phyloP scores from a whole-genome alignment of 2,329 filamentous ascomycete species.

The Leptodontidium sp. region DNA sequence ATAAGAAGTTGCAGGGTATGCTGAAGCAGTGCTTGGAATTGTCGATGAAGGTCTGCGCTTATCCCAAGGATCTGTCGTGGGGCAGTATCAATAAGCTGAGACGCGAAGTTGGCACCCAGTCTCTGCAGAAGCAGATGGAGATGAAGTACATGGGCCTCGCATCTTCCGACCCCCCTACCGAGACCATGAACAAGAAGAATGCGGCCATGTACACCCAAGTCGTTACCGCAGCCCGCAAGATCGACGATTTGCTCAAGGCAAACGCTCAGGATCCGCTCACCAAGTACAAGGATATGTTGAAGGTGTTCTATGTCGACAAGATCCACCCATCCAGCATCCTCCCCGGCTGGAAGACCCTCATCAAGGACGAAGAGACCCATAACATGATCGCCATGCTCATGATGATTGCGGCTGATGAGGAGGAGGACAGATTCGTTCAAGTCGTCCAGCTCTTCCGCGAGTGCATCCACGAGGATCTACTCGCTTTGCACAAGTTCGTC shows the following conservation, averaged over 20 bases:
- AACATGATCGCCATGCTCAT: slow-evolving; percentile 10
- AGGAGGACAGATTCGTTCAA: neutral
- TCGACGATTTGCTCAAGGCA: neutral
- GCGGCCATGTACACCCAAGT: neutral
- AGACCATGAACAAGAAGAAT: slow-evolving; percentile 10
- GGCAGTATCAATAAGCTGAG: neutral
- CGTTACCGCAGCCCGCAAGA: neutral
- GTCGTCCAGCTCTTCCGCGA: slow-evolving; percentile 10
- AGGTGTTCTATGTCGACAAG: neutral
- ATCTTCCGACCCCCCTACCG: neutral
- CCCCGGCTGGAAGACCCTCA: neutral
- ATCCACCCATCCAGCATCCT: neutral
- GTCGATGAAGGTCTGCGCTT: neutral
- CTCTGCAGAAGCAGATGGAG: slow-evolving; percentile 13
- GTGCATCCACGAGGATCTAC: slow-evolving; percentile 3
- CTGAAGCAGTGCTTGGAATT: neutral
- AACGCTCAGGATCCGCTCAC: neutral
- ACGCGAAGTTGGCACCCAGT: neutral
- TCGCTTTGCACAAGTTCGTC: neutral
- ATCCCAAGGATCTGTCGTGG: slow-evolving; percentile 5
- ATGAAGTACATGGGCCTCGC: neutral
- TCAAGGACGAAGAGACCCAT: slow-evolving; percentile 9
- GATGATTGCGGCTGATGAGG: slow-evolving; percentile 17
- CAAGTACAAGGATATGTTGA: slow-evolving; percentile 2
- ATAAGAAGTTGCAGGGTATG: slow-evolving; percentile 17